Evolutionary conservation across 2,329 filamentous ascomycete species (phyloP), one percentile per base, ranked within the genome.

Genomic region (Sarocladium strictum): DNA sequence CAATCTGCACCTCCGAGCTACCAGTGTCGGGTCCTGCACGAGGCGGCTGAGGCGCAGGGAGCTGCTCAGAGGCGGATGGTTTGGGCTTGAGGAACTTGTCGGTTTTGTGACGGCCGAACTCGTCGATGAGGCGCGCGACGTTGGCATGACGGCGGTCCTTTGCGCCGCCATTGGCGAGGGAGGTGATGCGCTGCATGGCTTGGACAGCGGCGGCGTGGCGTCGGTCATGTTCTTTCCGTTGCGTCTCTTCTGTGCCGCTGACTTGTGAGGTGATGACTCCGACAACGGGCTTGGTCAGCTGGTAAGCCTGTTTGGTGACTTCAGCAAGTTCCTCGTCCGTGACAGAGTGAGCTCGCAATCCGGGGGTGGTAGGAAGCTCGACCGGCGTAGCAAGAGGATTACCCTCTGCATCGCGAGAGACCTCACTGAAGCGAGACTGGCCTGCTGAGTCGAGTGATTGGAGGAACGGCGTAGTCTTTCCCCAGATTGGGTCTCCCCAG

Each of bases 1-100:
- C 92, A 61, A 95, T 90, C 76, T 99, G 94, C n/a, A 99, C 95
- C 73, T 99, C 94, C 6, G 90, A 90, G 63, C 90, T 96, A 33
- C 94, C 94, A 1, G 93, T 99, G 67, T 99, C 94, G 4, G 87
- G 88, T 0, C 94, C 94, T n/a, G 85, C 84, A 29, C 95, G 86
- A 24, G 62, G 60, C 56, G 69, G 73, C 73, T 63, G 71, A 10
- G 19, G 15, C 62, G 68, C 66, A 15, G 63, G 65, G 53, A 72
- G 65, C 62, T 74, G 65, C 56, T 67, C 58, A 12, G 32, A 19
- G 23, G 7, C 33, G 37, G 76, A 73, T 35, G 74, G 75, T 40
- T 75, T 69, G 2, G 80, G 75, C 67, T 85, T 87, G 27, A 99
- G 79, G 3, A 72, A 67, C 9, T 70, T 63, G 70, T 99, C 94